A percentile compares a stretch with the other conserved stretches of the same genome.
Evolutionary conservation across 2,329 filamentous ascomycete genomes (phyloP).

Genomic region (Colletotrichum musae): DNA sequence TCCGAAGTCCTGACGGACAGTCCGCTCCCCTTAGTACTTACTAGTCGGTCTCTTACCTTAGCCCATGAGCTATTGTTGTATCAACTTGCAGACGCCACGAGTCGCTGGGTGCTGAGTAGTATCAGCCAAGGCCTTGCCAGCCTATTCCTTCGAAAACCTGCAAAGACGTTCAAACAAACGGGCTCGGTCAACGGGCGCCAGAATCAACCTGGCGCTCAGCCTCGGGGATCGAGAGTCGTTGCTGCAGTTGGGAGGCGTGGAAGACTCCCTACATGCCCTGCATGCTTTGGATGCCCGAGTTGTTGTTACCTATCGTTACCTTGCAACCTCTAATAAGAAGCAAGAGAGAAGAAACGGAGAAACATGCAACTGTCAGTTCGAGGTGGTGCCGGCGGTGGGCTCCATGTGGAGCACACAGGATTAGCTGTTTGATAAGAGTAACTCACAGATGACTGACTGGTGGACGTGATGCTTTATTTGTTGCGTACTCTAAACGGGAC

Average conservation of each 20-base stretch:
- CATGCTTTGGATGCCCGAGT: too few species aligned
- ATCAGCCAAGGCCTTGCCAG: conserved; percentile 34
- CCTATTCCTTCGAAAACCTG: conserved; percentile 10
- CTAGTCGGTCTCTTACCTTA: conserved; percentile 7
- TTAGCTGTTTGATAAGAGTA: conserved; percentile 16
- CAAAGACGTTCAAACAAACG: background rate
- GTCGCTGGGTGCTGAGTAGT: conserved; percentile 15
- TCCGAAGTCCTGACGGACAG: background rate
- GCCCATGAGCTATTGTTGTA: conserved; percentile 16
- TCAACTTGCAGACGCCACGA: conserved; percentile 15
- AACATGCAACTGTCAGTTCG: too few species aligned
- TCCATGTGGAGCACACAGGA: conserved; percentile 11
- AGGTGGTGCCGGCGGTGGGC: conserved; percentile 12
- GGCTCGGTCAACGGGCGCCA: conserved; percentile 1
- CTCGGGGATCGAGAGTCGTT: conserved; percentile 15
- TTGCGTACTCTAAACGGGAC: background rate
- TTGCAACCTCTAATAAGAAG: too few species aligned
- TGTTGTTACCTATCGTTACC: too few species aligned
- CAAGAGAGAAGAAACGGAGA: too few species aligned
- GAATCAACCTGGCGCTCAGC: conserved; percentile 33
- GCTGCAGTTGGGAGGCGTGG: background rate
- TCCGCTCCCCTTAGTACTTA: background rate
- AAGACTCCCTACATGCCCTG: too few species aligned
- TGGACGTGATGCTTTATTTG: too few species aligned
- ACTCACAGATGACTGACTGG: too few species aligned